A percentile compares a stretch with the other conserved stretches of the same genome.
Conservation (phyloP, 2,329 filamentous ascomycete species). For the Aschersonia sp. region DNA sequence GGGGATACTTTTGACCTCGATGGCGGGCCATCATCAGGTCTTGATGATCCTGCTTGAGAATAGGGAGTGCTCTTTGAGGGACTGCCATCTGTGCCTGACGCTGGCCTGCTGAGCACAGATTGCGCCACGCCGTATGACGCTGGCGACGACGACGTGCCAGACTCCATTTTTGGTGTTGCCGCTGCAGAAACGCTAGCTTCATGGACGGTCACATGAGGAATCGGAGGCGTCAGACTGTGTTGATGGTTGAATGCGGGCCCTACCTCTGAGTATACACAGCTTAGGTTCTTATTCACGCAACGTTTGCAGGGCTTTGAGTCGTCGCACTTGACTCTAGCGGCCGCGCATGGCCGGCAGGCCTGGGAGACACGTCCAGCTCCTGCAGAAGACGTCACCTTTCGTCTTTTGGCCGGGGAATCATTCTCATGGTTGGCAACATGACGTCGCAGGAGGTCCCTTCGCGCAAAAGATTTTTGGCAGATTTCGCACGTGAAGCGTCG, state of each 20-base stretch:
- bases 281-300: conserved; percentile 30
- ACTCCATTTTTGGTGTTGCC: conserved; percentile 1
- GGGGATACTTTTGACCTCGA: conserved; percentile 18
- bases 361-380: conserved; percentile 35
- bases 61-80: conserved; percentile 12
- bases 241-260: conserved; percentile 27
- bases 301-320: conserved; percentile 38
- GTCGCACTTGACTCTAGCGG: conserved; percentile 39
- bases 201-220: conserved; percentile 11
- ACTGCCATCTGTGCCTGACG: conserved; percentile 7
- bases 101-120: conserved; percentile 2
- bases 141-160: conserved; percentile 8
- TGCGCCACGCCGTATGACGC: conserved; percentile 9
- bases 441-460: conserved; percentile 37
- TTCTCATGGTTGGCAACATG: conserved; percentile 37
- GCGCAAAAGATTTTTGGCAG: conserved; percentile 38
- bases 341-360: conserved; percentile 35
- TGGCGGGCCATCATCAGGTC: conserved; percentile 18
- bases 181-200: conserved; percentile 4
- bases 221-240: conserved; percentile 26
- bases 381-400: conserved; percentile 27
- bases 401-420: conserved; percentile 30
- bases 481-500: conserved; percentile 34
- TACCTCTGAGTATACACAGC: conserved; percentile 24
- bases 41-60: conserved; percentile 10